Percentiles rank a stretch among this genome's conserved stretches.
Conservation (phyloP, 2,329 filamentous ascomycete genomes). For the Venturia asperata region DNA sequence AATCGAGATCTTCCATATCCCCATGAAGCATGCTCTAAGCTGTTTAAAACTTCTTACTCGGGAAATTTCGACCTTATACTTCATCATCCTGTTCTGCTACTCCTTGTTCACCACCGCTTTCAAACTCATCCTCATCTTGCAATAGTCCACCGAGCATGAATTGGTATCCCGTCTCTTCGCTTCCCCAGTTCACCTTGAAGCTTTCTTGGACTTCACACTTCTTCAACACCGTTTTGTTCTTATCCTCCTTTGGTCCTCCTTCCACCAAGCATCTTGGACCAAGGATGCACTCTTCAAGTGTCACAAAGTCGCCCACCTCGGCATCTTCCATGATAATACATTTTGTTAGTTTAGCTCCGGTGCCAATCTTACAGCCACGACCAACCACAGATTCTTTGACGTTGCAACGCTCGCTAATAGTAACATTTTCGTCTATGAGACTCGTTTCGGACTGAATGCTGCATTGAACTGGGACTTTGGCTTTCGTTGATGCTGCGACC, state of each 20-base stretch:
- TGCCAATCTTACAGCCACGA: constrained; percentile 75
- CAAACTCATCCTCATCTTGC: constrained; percentile 8
- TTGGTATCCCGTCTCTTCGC: constrained; percentile 24
- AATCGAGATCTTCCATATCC: neutral
- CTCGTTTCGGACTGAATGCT: constrained; percentile 78
- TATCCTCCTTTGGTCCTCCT: constrained; percentile 53
- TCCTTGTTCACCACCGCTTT: neutral
- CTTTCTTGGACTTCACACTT: constrained; percentile 88
- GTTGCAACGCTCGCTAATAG: constrained; percentile 79
- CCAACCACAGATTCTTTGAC: constrained; percentile 90
- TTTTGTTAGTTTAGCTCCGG: constrained; percentile 76
- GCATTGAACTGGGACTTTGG: constrained; percentile 70
- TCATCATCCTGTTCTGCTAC: neutral
- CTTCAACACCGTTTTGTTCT: constrained; percentile 53
- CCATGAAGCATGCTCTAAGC: neutral
- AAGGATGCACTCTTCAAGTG: constrained; percentile 79
- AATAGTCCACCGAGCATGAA: constrained; percentile 5
- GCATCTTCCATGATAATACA: constrained; percentile 92
- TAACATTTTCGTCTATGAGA: constrained; percentile 81
- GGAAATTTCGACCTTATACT: neutral
- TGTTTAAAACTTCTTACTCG: neutral
- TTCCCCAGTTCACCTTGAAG: constrained; percentile 76
- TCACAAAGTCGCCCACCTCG: constrained; percentile 73
- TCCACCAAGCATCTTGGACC: constrained; percentile 76
- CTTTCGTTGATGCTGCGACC: constrained; percentile 61